These are phyloP conservation scores for Monosporozyma servazzii DNA, from an alignment of 805 yeast genomes.

Conservation along the genomic window DNA sequence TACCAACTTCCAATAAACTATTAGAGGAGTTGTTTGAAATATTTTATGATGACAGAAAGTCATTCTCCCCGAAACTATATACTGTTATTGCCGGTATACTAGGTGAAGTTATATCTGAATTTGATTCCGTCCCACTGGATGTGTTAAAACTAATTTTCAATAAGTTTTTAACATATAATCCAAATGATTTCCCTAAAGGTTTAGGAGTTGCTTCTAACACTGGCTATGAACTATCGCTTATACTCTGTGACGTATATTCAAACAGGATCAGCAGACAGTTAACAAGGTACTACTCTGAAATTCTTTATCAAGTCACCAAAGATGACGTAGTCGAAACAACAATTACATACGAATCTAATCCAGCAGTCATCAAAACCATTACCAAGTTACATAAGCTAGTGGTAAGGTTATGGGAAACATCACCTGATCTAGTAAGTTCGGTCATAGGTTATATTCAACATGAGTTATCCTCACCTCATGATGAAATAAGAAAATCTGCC, in stretches of 20 bases:
- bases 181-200: constrained; percentile 23
- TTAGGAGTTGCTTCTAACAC: constrained; percentile 34
- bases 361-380: constrained; percentile 32
- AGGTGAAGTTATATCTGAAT: constrained; percentile 64
- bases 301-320: constrained; percentile 43
- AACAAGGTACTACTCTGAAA: constrained; percentile 73
- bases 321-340: constrained; percentile 13
- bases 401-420: constrained; percentile 63
- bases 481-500: constrained; percentile 52
- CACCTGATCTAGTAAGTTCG: constrained; percentile 65
- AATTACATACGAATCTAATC: constrained; percentile 9
- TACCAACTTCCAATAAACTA: constrained; percentile 50
- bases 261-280: constrained; percentile 69
- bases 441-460: constrained; percentile 74
- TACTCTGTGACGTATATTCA: constrained; percentile 58
- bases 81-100: constrained; percentile 61
- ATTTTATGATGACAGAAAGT: constrained; percentile 44
- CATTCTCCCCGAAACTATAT: constrained; percentile 46
- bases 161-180: constrained; percentile 40
- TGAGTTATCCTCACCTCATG: constrained; percentile 66
- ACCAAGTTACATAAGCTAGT: constrained; percentile 54
- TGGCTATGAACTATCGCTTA: constrained; percentile 55
- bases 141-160: constrained; percentile 58
- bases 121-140: constrained; percentile 49
- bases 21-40: constrained; percentile 48